Base-by-base conservation (phyloP, 805 yeast genomes). In the Candida chilensis region DNA sequence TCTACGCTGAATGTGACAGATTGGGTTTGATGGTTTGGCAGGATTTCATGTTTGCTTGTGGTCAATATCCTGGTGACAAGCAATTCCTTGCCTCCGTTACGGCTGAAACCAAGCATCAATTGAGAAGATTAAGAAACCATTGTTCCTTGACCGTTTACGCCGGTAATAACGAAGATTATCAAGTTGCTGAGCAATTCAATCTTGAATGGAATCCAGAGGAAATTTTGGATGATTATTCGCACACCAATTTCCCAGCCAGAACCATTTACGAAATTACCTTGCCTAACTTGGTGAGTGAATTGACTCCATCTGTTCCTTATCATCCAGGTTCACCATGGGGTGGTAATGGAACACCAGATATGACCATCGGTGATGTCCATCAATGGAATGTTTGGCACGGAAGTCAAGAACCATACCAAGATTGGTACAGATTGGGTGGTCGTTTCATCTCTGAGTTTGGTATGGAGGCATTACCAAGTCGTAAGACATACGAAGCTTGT, bases 301-400 rank as follows among this genome's bases (percentile, higher is more conserved):
- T 32, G 20, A 30, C 34, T 16, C 45, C 50, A 4, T 39, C 34
- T 5, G 50, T 56, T 4, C 55, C 57, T 2, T 67, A 67, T 37
- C 68, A 62, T 31, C 61, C 57, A 8, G 74, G 76, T 2, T 63
- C 69, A 2, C 77, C 77, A 1, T 67, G 59, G 55, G 66, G 71
- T 16, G 67, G 71, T 4, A 37, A 39, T 6, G 33, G 35, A 5
- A 42, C 65, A 8, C 34, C 46, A 5, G 69, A 62, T 35, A 46
- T 52, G 4, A 57, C 63, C 1, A 45, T 54, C 13, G 76, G 76
- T 2, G 76, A 70, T 39, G 48, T 64, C 4, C 76, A 70, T 37
- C 74, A 68, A 35, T 70, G 76, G 76, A 67, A 67, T 37, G 71
- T 70, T 6, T 70, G 75, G 75, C 77, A 70, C 37, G 76, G 75